A percentile compares a stretch with the other conserved stretches of the same genome.
These are phyloP conservation scores for Cladochytrium replicatum DNA, from an alignment of 192 early-diverging fungal genomes.

Conservation along the genomic window DNA sequence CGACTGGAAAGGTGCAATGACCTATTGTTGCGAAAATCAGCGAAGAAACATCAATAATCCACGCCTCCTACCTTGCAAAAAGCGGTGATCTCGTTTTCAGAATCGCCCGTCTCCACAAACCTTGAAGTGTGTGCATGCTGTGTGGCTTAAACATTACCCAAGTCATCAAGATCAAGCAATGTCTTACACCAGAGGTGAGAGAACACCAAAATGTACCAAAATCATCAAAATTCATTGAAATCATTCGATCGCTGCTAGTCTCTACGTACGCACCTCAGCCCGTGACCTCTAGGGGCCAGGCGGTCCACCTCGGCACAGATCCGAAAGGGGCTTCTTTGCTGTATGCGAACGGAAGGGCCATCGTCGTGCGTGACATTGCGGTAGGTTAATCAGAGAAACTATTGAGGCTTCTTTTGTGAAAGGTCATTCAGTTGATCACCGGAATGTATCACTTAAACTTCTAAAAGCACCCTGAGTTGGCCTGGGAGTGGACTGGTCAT, in stretches of 20 bases:
- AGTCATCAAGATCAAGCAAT: background rate
- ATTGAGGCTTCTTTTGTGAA: constrained; percentile 3
- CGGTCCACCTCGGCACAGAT: constrained; percentile 70
- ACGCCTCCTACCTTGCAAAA: too few relatives aligned
- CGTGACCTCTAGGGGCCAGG: constrained; percentile 65
- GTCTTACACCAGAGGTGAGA: background rate
- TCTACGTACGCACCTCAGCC: constrained; percentile 65
- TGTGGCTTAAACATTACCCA: background rate
- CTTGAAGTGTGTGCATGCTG: too few relatives aligned
- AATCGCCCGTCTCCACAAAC: too few relatives aligned
- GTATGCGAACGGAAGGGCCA: constrained; percentile 82
- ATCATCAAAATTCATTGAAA: background rate
- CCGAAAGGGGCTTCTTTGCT: constrained; percentile 74
- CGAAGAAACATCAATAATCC: too few relatives aligned
- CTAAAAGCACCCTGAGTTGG: constrained; percentile 59
- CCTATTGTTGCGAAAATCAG: too few relatives aligned
- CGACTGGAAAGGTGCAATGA: too few relatives aligned
- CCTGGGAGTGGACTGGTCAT: constrained; percentile 80
- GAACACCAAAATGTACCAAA: background rate
- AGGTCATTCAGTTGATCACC: constrained; percentile 2
- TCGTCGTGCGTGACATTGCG: constrained; percentile 75
- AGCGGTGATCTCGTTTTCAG: too few relatives aligned
- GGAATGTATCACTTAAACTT: too few relatives aligned
- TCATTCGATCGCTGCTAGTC: constrained; percentile 7
- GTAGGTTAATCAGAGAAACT: constrained; percentile 35